phyloP scores from a whole-genome alignment of 2,329 filamentous ascomycete genomes.

The Paracorniculantispora psalliotae region DNA sequence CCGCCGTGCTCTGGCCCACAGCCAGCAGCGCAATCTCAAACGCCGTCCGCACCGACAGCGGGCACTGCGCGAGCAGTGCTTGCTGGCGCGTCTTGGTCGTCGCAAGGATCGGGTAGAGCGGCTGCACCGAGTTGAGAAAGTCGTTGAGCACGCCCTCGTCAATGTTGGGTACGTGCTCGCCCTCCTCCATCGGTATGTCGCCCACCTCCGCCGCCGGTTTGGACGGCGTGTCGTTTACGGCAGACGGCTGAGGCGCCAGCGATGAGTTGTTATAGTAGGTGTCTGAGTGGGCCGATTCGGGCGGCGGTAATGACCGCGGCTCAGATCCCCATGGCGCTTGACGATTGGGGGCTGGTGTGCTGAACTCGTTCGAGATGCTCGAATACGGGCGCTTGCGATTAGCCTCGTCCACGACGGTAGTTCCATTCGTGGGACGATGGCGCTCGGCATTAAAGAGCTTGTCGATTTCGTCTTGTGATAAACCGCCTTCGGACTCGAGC shows the following conservation, averaged over 20 bases:
- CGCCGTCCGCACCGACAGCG: slow-evolving; percentile 53
- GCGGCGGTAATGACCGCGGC: slow-evolving; percentile 38
- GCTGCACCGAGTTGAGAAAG: slow-evolving; percentile 62
- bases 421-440: slow-evolving; percentile 26
- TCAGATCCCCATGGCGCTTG: slow-evolving; percentile 45
- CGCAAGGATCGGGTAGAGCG: slow-evolving; percentile 62
- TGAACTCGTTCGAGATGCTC: slow-evolving; percentile 40
- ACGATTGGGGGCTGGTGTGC: slow-evolving; percentile 36
- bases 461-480: slow-evolving; percentile 44
- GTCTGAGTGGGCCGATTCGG: slow-evolving; percentile 33
- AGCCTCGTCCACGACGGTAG: slow-evolving; percentile 23
- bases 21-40: slow-evolving; percentile 61
- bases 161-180: slow-evolving; percentile 30
- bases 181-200: slow-evolving; percentile 32
- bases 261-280: slow-evolving; percentile 35
- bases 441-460: slow-evolving; percentile 32
- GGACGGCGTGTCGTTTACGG: slow-evolving; percentile 33
- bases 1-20: slow-evolving; percentile 37
- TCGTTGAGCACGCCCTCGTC: slow-evolving; percentile 43
- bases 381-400: slow-evolving; percentile 45
- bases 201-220: slow-evolving; percentile 26
- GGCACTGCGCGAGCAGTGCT: slow-evolving; percentile 51
- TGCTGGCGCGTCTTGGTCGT: slow-evolving; percentile 51
- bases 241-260: slow-evolving; percentile 42
- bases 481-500: slow-evolving; percentile 50